Percentiles rank a stretch among this genome's conserved stretches.
Evolutionary conservation across 2,329 filamentous ascomycete species (phyloP).

Genomic region (Penicillium sp.): DNA sequence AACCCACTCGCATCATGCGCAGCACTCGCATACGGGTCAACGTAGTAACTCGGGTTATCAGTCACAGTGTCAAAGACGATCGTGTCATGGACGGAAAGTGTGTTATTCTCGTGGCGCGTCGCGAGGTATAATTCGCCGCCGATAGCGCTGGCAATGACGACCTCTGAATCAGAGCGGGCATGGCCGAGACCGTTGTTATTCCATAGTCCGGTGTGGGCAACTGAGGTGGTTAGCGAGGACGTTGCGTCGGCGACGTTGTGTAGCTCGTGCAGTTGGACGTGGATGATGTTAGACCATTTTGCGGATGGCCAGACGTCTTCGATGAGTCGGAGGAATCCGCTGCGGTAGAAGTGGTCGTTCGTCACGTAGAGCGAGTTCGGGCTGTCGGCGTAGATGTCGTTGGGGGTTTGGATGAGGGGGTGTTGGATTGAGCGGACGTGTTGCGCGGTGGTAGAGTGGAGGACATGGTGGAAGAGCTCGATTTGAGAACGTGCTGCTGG

Average conservation of each 20-base stretch:
- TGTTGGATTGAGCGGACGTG: slow-evolving; percentile 62
- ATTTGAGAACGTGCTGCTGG: slow-evolving; percentile 59
- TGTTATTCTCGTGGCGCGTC: slow-evolving; percentile 33
- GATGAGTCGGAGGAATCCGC: slow-evolving; percentile 54
- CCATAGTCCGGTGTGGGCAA: slow-evolving; percentile 55
- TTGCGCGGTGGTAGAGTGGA: slow-evolving; percentile 49
- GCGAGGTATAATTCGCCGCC: slow-evolving; percentile 57
- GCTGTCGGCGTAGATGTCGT: slow-evolving; percentile 60
- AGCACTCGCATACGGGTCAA: slow-evolving; percentile 57
- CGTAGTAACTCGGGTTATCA: slow-evolving; percentile 66
- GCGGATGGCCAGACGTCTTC: slow-evolving; percentile 54
- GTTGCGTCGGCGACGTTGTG: slow-evolving; percentile 33
- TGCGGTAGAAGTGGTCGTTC: slow-evolving; percentile 64
- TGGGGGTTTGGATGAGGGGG: slow-evolving; percentile 62
- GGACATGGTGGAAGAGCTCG: slow-evolving; percentile 63
- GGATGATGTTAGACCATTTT: slow-evolving; percentile 59
- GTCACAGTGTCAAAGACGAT: slow-evolving; percentile 54
- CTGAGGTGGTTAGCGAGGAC: slow-evolving; percentile 49
- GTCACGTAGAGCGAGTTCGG: slow-evolving; percentile 62
- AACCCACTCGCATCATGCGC: slow-evolving; percentile 60
- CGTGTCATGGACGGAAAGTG: slow-evolving; percentile 51
- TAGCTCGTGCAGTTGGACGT: slow-evolving; percentile 48
- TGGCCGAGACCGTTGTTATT: slow-evolving; percentile 65
- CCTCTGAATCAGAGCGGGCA: slow-evolving; percentile 46
- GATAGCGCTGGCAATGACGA: slow-evolving; percentile 48